Base-by-base conservation (phyloP, 1,139 yeast genomes). In the Yamadazyma spencermartinsiae region DNA sequence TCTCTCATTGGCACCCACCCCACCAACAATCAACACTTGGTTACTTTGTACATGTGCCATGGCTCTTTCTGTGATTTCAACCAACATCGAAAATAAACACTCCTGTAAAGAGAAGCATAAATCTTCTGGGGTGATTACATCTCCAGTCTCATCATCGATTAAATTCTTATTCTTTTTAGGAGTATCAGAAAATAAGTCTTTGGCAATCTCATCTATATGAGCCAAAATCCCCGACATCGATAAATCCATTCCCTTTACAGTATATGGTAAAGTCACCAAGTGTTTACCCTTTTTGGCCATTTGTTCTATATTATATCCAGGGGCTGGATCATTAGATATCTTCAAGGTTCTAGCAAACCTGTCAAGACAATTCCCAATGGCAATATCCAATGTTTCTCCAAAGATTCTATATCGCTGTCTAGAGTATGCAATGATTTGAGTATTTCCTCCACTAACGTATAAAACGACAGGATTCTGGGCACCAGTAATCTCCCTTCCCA, bases 401-500 rank as follows among this genome's bases (percentile, higher is more conserved):
- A 94, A 92, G 15, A 92, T 92, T 47, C 98, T 75, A 61, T 92
- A 92, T 51, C 96, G 64, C 56, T 90, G 95, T 51, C 85, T 86
- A 2, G 96, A 86, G 60, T 92, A 92, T 4, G 98, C 98, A 60
- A 92, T 94, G 24, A 94, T 95, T 60, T 92, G 99, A 4, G 99
- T 94, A 60, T 92, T 92, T 31, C 99, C 98, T 18, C 99, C 99
- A 59, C 96, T 86, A 4, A 92, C 99, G 53, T 92, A 92, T 37
- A 92, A 70, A 11, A 92, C 98, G 36, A 92, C 98, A 0, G 98
- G 98, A 55, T 94, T 90, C 18, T 75, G 75, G 0, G 98, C 98
- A 4, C 95, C 95, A 0, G 99, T 92, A 54, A 92, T 90, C 56
- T 92, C 98, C 46, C 99, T 68, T 3, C 99, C 99, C 99, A 92